Conservation (phyloP, 1,139 yeast species). For the Yamadazyma triangularis region DNA sequence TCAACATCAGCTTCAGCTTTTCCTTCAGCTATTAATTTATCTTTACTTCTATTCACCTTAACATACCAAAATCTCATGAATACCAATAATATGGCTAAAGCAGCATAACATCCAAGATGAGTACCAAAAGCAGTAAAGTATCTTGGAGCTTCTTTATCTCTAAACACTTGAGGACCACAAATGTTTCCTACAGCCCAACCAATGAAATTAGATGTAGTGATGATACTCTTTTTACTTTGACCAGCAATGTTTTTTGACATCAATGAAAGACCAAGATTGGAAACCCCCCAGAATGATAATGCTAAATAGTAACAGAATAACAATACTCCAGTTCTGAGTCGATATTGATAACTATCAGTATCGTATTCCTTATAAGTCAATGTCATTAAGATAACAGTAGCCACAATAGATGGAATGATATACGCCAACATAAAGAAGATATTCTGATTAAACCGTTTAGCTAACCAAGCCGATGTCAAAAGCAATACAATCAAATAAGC, state of each 20-base stretch:
- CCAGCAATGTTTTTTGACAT: conserved; percentile 25
- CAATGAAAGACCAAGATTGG: conserved; percentile 26
- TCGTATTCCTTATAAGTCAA: conserved; percentile 17
- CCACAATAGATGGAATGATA: conserved; percentile 31
- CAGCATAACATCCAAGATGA: conserved; percentile 24
- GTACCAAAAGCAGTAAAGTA: conserved; percentile 25
- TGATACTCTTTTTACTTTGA: conserved; percentile 21
- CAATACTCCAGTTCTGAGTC: conserved; percentile 14
- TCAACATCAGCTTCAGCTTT: conserved; percentile 10
- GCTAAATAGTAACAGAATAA: conserved; percentile 25
- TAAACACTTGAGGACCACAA: conserved; percentile 26
- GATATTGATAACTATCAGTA: conserved; percentile 15
- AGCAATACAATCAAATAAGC: conserved; percentile 31
- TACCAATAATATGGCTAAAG: conserved; percentile 21
- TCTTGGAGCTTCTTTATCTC: conserved; percentile 20
- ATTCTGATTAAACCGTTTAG: conserved; percentile 18
- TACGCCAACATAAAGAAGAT: conserved; percentile 21
- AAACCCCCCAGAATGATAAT: conserved; percentile 25
- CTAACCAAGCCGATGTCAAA: conserved; percentile 27
- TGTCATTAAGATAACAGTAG: conserved; percentile 32
- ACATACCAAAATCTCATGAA: conserved; percentile 19
- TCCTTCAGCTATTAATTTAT: conserved; percentile 11
- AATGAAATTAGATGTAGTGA: conserved; percentile 23
- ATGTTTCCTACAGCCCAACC: conserved; percentile 29
- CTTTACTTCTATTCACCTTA: conserved; percentile 18